Evolutionary conservation across 768 basidiomycete genomes (phyloP), one percentile per base, ranked within the genome.

Genomic region (Boletus rubescentipes): DNA sequence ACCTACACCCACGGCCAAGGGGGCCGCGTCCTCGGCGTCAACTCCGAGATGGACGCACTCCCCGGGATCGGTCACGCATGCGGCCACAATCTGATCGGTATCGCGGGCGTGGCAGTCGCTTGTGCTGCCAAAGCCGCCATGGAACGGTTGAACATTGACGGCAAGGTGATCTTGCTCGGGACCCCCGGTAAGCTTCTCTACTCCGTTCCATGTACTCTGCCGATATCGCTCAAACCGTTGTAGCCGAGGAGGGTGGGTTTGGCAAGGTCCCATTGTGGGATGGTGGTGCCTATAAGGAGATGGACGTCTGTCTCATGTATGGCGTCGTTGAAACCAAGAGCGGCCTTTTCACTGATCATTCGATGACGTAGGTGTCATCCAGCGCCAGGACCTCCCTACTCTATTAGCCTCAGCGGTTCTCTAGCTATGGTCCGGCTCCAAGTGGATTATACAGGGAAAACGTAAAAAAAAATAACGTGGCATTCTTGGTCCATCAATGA

Each of bases 61-160:
- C 70, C 70, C 16, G 73, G 80, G 0, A 75, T 85, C 36, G 83
- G 87, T 0, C 87, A 89, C 58, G 87, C 86, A 1, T 92, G 90
- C 61, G 90, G 90, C 3, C 90, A 93, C 64, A 92, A 92, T 61
- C 73, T 93, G 44, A 92, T 93, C 47, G 89, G 86, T 1, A 87
- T 91, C 21, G 61, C 76, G 50, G 89, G 89, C 4, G 84, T 91
- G 12, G 88, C 84, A 2, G 79, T 89, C 26, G 86, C 89, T 0
- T 77, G 82, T 49, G 86, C 84, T 0, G 77, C 87, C n/a, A 85
- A 83, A 63, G 77, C 77, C 6, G 86, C 81, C 1, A 71, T 92
- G 55, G 71, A 84, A 51, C 73, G 80, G 49, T 78, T 85, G 57
- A 68, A 84, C 56, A 82, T 92, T 36, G 63, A 83, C 1, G 90